These are phyloP conservation scores for Colletotrichum lindemuthianum DNA, from an alignment of 2,329 filamentous ascomycete genomes.

Conservation along the genomic window DNA sequence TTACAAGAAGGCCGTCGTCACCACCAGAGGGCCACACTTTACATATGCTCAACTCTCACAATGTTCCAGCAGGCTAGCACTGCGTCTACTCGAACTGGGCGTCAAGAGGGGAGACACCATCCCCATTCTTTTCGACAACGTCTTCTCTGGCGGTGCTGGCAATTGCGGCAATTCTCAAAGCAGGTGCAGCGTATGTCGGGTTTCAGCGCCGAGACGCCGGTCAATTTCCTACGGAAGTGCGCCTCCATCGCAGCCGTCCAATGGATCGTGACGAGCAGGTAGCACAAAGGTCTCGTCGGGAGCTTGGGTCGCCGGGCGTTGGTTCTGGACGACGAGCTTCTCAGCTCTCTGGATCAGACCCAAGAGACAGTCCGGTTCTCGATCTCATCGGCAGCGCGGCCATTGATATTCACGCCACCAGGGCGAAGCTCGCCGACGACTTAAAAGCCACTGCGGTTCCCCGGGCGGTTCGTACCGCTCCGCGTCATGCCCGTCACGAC, in stretches of 20 bases:
- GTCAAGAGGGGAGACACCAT: slow-evolving; percentile 65
- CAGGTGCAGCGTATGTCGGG: slow-evolving; percentile 52
- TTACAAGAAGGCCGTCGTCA: slow-evolving; percentile 4
- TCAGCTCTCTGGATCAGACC: slow-evolving; percentile 41
- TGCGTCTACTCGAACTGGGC: slow-evolving; percentile 59
- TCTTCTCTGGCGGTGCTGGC: slow-evolving; percentile 73
- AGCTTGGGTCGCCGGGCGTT: not conserved
- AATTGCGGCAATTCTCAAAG: slow-evolving; percentile 75
- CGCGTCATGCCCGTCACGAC: not conserved
- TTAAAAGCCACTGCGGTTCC: slow-evolving; percentile 17
- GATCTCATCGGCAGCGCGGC: not conserved
- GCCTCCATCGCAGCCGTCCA: slow-evolving; percentile 1
- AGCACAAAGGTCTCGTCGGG: not conserved
- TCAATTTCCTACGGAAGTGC: slow-evolving; percentile 12
- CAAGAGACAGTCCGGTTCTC: not conserved
- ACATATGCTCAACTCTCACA: slow-evolving; percentile 52
- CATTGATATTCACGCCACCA: not conserved
- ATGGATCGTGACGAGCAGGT: slow-evolving; percentile 1
- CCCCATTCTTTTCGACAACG: slow-evolving; percentile 75
- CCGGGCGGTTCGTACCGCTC: slow-evolving; percentile 1
- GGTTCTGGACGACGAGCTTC: slow-evolving; percentile 44
- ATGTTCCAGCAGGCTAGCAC: slow-evolving; percentile 49
- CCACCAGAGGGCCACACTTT: slow-evolving; percentile 39
- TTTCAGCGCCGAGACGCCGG: slow-evolving; percentile 5
- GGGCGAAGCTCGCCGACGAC: not conserved